A percentile compares a stretch with the other conserved stretches of the same genome.
phyloP scores from a whole-genome alignment of 2,329 filamentous ascomycete species.

The Apiospora kogelbergensis region DNA sequence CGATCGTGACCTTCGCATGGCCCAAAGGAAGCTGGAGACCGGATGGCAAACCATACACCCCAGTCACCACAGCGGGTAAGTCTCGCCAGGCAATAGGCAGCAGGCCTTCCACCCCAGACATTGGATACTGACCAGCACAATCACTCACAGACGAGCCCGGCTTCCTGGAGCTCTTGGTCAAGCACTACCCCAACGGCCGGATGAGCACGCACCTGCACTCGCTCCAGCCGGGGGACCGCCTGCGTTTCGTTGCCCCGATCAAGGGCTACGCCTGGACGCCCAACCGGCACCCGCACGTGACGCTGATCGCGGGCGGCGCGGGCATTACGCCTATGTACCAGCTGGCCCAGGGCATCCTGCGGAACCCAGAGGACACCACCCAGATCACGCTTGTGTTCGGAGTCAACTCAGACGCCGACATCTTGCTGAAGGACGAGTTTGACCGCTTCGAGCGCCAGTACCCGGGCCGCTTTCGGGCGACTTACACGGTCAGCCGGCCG shows the following conservation, averaged over 20 bases:
- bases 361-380: conserved; percentile 61
- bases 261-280: conserved; percentile 55
- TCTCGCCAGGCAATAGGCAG: not conserved
- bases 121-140: not conserved
- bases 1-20: conserved; percentile 61
- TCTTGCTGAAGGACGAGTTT: conserved; percentile 58
- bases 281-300: conserved; percentile 51
- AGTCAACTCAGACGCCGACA: conserved; percentile 63
- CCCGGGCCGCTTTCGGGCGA: conserved; percentile 55
- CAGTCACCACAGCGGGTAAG: conserved; percentile 52
- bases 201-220: conserved; percentile 66
- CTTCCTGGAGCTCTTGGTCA: conserved; percentile 64
- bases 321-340: conserved; percentile 73
- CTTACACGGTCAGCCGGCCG: conserved; percentile 57
- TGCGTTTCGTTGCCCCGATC: conserved; percentile 58
- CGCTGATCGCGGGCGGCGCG: conserved; percentile 68
- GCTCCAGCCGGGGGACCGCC: conserved; percentile 58
- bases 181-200: conserved; percentile 66
- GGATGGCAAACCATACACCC: conserved; percentile 66
- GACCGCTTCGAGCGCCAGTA: conserved; percentile 47
- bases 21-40: conserved; percentile 59
- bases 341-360: conserved; percentile 60
- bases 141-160: conserved; percentile 50
- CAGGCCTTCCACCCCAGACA: not conserved
- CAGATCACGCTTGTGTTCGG: conserved; percentile 65